phyloP scores from a whole-genome alignment of 768 basidiomycete species.

The Suillus plorans region DNA sequence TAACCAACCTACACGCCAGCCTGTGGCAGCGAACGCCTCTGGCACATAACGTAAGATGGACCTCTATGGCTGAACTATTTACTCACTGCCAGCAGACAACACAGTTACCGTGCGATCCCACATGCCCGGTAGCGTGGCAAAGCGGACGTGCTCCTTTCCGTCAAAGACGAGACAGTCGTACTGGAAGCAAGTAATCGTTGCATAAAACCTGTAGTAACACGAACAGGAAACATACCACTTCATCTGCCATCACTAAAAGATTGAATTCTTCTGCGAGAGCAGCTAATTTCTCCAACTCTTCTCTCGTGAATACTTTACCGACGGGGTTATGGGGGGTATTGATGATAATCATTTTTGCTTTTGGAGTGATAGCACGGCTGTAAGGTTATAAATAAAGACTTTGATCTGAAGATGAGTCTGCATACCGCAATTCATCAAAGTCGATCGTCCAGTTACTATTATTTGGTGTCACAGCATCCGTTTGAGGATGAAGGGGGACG shows the following conservation, averaged over 20 bases:
- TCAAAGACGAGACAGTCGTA: conserved; percentile 95
- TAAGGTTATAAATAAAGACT: neutral
- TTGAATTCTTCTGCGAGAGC: conserved; percentile 89
- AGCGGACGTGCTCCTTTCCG: conserved; percentile 83
- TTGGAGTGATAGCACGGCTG: conserved; percentile 80
- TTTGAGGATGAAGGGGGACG: conserved; percentile 92
- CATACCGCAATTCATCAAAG: conserved; percentile 81
- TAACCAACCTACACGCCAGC: conserved; percentile 97
- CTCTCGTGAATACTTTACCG: conserved; percentile 90
- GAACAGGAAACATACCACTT: conserved; percentile 67
- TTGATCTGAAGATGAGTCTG: conserved; percentile 3
- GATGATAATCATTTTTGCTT: conserved; percentile 91
- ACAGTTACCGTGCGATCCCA: conserved; percentile 98
- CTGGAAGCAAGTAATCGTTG: conserved; percentile 35
- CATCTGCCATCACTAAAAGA: conserved; percentile 90
- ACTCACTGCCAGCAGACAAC: conserved; percentile 90
- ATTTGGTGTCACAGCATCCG: conserved; percentile 46
- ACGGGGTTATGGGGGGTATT: conserved; percentile 98
- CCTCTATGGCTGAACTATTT: neutral
- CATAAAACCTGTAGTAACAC: neutral
- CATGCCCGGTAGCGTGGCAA: conserved; percentile 95
- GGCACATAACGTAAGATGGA: conserved; percentile 10
- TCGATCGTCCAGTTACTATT: conserved; percentile 87
- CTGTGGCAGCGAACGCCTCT: conserved; percentile 97
- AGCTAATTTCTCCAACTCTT: conserved; percentile 85